Conservation (phyloP, 129 eudicot genomes). For the Artemisia argyi region DNA sequence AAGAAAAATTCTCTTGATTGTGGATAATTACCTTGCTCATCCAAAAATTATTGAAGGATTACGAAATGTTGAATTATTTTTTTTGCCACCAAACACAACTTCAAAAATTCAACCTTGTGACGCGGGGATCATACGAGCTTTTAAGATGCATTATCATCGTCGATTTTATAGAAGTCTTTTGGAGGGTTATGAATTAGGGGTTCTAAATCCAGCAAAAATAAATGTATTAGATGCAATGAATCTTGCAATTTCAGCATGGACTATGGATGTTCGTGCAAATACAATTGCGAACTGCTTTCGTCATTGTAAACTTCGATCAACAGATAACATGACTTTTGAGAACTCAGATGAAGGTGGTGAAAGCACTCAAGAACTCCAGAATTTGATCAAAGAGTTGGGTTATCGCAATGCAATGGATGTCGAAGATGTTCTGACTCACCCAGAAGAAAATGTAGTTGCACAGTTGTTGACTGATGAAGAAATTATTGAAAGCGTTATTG, state of each 20-base stretch:
- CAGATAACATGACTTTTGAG: slow-evolving; percentile 31
- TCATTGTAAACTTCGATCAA: slow-evolving; percentile 35
- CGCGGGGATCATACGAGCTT: slow-evolving; percentile 32
- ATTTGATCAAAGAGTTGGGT: too few species aligned
- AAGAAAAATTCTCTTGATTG: neutral
- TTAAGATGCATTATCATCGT: too few species aligned
- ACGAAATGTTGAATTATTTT: slow-evolving; percentile 28
- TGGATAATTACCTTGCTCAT: slow-evolving; percentile 25
- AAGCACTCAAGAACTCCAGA: too few species aligned
- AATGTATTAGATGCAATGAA: slow-evolving; percentile 37
- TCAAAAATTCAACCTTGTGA: slow-evolving; percentile 29
- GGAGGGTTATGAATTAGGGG: too few species aligned
- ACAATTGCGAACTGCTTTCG: slow-evolving; percentile 26
- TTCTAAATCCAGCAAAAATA: too few species aligned
- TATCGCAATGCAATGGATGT: too few species aligned
- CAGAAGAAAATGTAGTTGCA: slow-evolving; percentile 3
- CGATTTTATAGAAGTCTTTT: too few species aligned
- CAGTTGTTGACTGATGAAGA: slow-evolving; percentile 26
- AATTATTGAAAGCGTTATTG: slow-evolving; percentile 29
- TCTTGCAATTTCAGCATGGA: slow-evolving; percentile 29
- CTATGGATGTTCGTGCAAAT: slow-evolving; percentile 32
- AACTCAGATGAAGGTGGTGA: slow-evolving; percentile 20
- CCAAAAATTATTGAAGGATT: slow-evolving; percentile 32
- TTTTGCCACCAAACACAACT: slow-evolving; percentile 33
- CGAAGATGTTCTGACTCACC: too few species aligned